Conservation (phyloP, 176 grass and related monocot genomes). For the Carex pumila region DNA sequence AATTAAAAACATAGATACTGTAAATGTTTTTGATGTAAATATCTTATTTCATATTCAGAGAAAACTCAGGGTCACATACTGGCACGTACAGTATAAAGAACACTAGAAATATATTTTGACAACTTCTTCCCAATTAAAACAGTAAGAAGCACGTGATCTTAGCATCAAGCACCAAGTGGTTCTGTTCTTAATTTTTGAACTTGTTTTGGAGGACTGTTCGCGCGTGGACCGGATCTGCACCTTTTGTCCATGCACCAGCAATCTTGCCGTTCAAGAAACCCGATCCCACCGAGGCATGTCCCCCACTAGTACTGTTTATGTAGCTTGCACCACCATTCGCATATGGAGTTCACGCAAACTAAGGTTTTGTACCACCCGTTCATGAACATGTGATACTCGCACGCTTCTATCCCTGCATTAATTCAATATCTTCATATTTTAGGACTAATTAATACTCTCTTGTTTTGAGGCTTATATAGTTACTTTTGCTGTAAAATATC, state of each 20-base stretch:
- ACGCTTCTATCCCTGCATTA: neutral
- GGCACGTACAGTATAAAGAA: neutral
- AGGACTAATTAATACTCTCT: too few species aligned
- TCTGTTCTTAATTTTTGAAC: neutral
- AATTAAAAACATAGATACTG: neutral
- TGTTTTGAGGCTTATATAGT: too few species aligned
- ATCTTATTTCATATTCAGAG: neutral
- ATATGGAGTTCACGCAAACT: neutral
- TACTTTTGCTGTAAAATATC: too few species aligned
- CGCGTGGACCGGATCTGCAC: neutral
- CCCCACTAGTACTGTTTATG: neutral
- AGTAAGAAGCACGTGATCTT: neutral
- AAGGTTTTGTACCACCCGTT: neutral
- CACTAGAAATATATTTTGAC: neutral
- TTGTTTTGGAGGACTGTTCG: too few species aligned
- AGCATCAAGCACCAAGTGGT: neutral
- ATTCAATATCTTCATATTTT: neutral
- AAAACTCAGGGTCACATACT: neutral
- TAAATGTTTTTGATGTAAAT: neutral
- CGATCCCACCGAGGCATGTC: neutral
- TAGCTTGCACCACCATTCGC: neutral
- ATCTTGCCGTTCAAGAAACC: neutral
- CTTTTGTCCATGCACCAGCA: conserved; percentile 19
- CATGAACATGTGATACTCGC: conserved; percentile 10
- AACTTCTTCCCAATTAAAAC: neutral